Evolutionary conservation across 768 basidiomycete species (phyloP).

Genomic region (Serendipita sp.): DNA sequence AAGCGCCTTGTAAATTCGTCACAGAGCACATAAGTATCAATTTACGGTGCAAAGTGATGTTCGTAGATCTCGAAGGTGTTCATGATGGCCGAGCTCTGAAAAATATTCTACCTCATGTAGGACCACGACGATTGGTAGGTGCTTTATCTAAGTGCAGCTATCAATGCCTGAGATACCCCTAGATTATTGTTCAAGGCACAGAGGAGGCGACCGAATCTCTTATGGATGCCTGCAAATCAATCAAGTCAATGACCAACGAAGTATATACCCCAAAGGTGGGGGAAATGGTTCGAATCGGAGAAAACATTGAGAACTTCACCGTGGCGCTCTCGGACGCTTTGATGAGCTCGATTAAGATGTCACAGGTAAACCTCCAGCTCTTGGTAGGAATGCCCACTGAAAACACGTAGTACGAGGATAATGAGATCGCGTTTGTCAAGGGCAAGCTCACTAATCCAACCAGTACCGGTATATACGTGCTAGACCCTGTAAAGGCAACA

Average conservation of each 20-base stretch:
- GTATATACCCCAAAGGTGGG: constrained; percentile 62
- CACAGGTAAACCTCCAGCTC: constrained; percentile 41
- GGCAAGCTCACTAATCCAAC: constrained; percentile 76
- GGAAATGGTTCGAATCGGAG: constrained; percentile 81
- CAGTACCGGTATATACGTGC: constrained; percentile 73
- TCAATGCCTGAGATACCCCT: background rate
- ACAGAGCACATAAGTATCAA: constrained; percentile 60
- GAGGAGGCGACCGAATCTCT: constrained; percentile 49
- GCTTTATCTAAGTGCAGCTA: background rate
- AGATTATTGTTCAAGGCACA: constrained; percentile 84
- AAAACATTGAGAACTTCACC: constrained; percentile 88
- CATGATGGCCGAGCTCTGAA: constrained; percentile 96
- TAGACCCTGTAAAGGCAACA: constrained; percentile 41
- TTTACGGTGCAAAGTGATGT: constrained; percentile 71
- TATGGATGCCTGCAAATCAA: constrained; percentile 63
- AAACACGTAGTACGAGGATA: constrained; percentile 73
- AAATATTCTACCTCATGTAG: constrained; percentile 89
- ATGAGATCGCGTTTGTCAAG: constrained; percentile 83
- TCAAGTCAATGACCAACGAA: constrained; percentile 82
- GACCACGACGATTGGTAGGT: constrained; percentile 84
- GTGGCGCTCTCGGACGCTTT: constrained; percentile 85
- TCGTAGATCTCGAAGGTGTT: constrained; percentile 89
- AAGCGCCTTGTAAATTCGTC: constrained; percentile 85
- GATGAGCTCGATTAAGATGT: constrained; percentile 63
- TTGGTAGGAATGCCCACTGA: background rate